These are phyloP conservation scores for Hericium erinaceus DNA, from an alignment of 768 basidiomycete species.

Conservation along the genomic window DNA sequence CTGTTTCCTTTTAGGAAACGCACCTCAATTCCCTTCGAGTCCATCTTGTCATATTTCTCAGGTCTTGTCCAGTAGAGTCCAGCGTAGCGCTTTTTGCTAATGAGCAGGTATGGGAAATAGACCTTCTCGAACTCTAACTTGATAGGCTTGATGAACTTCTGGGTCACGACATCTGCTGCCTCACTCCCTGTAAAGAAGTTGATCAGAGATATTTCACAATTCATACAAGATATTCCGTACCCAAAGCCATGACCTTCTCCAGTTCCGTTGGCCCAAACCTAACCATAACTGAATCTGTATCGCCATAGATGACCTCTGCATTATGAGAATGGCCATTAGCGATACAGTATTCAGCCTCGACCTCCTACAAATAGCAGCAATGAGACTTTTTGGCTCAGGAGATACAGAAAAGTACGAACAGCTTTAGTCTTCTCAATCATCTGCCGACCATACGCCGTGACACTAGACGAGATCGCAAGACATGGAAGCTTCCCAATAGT, in stretches of 20 bases:
- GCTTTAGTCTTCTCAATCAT: slow-evolving; percentile 98
- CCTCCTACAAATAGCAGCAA: slow-evolving; percentile 43
- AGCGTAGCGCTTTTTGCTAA: slow-evolving; percentile 98
- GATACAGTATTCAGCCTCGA: slow-evolving; percentile 78
- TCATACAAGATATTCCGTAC: slow-evolving; percentile 32
- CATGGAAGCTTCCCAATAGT: slow-evolving; percentile 96
- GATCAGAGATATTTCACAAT: neutral
- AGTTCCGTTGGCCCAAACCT: slow-evolving; percentile 89
- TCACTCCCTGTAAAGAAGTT: slow-evolving; percentile 57
- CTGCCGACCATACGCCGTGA: slow-evolving; percentile 92
- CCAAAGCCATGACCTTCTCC: slow-evolving; percentile 79
- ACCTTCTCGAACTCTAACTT: slow-evolving; percentile 99
- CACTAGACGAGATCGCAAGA: slow-evolving; percentile 89
- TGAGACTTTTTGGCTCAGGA: neutral
- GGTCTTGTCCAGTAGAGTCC: slow-evolving; percentile 95
- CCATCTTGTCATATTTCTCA: slow-evolving; percentile 99
- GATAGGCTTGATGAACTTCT: slow-evolving; percentile 90
- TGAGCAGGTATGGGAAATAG: slow-evolving; percentile 95
- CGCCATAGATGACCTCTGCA: slow-evolving; percentile 95
- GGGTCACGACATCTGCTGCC: slow-evolving; percentile 86
- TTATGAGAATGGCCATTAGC: slow-evolving; percentile 81
- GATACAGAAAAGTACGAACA: slow-evolving; percentile 28
- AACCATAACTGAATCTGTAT: slow-evolving; percentile 99
- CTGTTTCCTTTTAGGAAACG: slow-evolving; percentile 12
- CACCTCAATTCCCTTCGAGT: slow-evolving; percentile 98